Evolutionary conservation across 805 yeast genomes (phyloP).

Genomic region (Candida coleopterorum): DNA sequence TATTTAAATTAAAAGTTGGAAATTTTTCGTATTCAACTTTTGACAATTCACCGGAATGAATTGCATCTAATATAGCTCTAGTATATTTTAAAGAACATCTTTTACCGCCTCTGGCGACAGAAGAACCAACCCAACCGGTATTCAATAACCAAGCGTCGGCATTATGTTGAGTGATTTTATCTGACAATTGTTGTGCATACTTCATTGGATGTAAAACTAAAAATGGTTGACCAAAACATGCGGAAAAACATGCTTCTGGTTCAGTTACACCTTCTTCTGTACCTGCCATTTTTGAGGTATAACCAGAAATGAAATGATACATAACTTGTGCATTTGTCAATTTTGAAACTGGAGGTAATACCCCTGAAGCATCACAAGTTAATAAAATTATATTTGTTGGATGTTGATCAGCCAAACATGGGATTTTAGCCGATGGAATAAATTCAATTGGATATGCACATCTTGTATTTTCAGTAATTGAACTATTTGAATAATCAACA

Average conservation of each 20-base stretch:
- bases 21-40: slow-evolving; percentile 77
- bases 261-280: slow-evolving; percentile 98
- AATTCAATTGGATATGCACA: slow-evolving; percentile 97
- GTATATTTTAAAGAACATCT: slow-evolving; percentile 98
- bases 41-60: slow-evolving; percentile 84
- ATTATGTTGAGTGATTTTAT: slow-evolving; percentile 82
- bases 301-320: slow-evolving; percentile 98
- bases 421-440: slow-evolving; percentile 94
- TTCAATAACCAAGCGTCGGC: slow-evolving; percentile 95
- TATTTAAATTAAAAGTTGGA: slow-evolving; percentile 80
- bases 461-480: slow-evolving; percentile 95
- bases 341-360: slow-evolving; percentile 93
- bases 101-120: slow-evolving; percentile 89
- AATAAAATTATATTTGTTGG: slow-evolving; percentile 88
- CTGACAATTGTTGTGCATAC: slow-evolving; percentile 93
- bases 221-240: slow-evolving; percentile 99
- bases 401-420: slow-evolving; percentile 85
- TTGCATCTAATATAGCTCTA: slow-evolving; percentile 90
- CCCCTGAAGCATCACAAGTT: slow-evolving; percentile 98
- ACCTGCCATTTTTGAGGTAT: slow-evolving; percentile 99
- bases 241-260: slow-evolving; percentile 96
- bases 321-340: slow-evolving; percentile 92
- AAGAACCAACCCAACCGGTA: slow-evolving; percentile 98
- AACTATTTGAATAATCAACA: slow-evolving; percentile 78
- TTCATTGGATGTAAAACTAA: slow-evolving; percentile 96